Percentiles rank a stretch among this genome's conserved stretches.
These are phyloP conservation scores for Chloranthus sessilifolius DNA, from an alignment of 164 flowering plant genomes.

Conservation along the genomic window DNA sequence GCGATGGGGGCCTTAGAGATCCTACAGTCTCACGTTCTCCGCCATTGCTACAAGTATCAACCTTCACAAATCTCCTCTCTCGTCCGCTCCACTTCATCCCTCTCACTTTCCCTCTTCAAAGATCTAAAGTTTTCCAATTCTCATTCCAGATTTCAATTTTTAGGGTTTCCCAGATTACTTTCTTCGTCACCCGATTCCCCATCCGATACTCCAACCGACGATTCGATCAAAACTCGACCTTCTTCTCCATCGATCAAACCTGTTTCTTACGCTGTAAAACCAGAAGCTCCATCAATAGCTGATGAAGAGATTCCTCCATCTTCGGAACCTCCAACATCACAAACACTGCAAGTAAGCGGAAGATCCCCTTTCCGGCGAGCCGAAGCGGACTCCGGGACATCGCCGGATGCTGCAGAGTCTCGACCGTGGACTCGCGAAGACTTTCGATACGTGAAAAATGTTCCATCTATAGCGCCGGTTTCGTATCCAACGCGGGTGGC, in stretches of 20 bases:
- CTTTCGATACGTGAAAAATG: slow-evolving; percentile 61
- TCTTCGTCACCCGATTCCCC: slow-evolving; percentile 13
- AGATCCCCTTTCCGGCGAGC: neutral
- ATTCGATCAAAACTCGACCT: slow-evolving; percentile 5
- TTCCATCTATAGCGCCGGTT: slow-evolving; percentile 46
- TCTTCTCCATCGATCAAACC: slow-evolving; percentile 27
- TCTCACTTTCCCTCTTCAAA: slow-evolving; percentile 1
- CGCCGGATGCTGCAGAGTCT: slow-evolving; percentile 11
- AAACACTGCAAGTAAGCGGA: neutral
- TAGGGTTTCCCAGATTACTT: slow-evolving; percentile 16
- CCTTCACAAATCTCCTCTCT: slow-evolving; percentile 11
- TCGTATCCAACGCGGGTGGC: slow-evolving; percentile 66
- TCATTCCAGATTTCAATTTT: slow-evolving; percentile 6
- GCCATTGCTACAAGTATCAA: slow-evolving; percentile 19
- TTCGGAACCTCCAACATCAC: slow-evolving; percentile 1
- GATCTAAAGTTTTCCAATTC: slow-evolving; percentile 2
- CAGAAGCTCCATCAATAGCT: slow-evolving; percentile 23
- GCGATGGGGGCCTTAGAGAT: slow-evolving; percentile 37
- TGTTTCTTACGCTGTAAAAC: slow-evolving; percentile 61
- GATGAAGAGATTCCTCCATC: slow-evolving; percentile 5
- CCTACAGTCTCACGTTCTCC: slow-evolving; percentile 40
- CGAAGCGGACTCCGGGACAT: slow-evolving; percentile 7
- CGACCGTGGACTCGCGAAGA: slow-evolving; percentile 63
- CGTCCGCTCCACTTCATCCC: slow-evolving; percentile 15
- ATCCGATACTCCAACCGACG: slow-evolving; percentile 5